phyloP scores from a whole-genome alignment of 495 filamentous ascomycete species.

The Talaromyces liani region DNA sequence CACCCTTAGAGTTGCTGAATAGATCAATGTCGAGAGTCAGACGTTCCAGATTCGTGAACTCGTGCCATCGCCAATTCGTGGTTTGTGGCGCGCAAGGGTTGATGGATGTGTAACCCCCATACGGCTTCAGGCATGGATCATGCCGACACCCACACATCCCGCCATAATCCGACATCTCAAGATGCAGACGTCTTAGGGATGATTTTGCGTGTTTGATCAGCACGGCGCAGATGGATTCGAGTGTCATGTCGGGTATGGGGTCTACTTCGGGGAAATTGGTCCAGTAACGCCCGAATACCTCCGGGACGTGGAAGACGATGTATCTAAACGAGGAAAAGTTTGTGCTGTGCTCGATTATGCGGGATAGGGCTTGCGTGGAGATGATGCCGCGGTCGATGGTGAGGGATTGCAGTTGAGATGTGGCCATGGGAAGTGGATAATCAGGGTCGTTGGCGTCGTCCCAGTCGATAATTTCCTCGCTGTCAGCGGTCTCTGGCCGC shows the following conservation, averaged over 20 bases:
- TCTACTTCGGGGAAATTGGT: neutral
- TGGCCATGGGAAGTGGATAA: neutral
- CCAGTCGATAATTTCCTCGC: neutral
- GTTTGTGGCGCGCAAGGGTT: neutral
- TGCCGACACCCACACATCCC: neutral
- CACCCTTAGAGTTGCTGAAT: neutral
- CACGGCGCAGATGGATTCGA: neutral
- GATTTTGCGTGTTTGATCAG: neutral
- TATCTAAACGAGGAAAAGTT: neutral
- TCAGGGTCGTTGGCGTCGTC: neutral
- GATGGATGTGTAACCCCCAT: neutral
- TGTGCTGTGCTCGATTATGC: neutral
- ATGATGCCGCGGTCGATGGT: neutral
- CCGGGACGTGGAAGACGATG: neutral
- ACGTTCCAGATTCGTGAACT: neutral
- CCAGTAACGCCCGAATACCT: neutral
- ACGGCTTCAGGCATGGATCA: neutral
- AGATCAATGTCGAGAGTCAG: neutral
- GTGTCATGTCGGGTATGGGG: neutral
- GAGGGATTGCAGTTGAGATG: neutral
- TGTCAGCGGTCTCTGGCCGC: neutral
- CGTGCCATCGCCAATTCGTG: neutral
- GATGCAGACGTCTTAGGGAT: neutral
- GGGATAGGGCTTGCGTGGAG: neutral
- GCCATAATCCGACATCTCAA: neutral